phyloP scores from a whole-genome alignment of 208 protist species.

The Acanthamoeba healyi region DNA sequence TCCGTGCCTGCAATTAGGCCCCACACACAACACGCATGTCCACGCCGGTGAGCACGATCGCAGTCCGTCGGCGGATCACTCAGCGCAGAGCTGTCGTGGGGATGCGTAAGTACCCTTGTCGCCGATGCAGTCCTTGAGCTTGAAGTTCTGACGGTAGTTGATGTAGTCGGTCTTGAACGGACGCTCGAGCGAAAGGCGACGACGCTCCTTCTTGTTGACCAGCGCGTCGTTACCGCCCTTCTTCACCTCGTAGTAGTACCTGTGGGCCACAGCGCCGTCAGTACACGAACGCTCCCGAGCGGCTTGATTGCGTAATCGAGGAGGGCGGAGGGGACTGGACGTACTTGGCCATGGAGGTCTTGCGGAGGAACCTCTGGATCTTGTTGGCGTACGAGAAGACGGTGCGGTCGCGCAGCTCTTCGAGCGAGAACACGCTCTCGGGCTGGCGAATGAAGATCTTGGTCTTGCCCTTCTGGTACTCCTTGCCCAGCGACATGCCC shows the following conservation, averaged over 20 bases:
- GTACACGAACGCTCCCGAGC: no score
- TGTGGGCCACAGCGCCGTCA: no score
- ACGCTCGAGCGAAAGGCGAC: slow-evolving; percentile 82
- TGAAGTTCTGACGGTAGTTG: slow-evolving; percentile 86
- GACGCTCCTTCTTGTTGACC: slow-evolving; percentile 86
- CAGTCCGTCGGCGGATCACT: no score
- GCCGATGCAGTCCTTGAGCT: slow-evolving; percentile 59
- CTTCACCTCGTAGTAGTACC: slow-evolving; percentile 40
- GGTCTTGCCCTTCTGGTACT: slow-evolving; percentile 92
- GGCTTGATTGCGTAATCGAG: no score
- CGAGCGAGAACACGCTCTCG: slow-evolving; percentile 91
- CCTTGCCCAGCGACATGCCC: slow-evolving; percentile 66
- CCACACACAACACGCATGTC: background rate
- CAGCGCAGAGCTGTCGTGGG: background rate
- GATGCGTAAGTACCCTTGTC: background rate
- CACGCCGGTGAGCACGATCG: no score
- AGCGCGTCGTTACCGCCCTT: slow-evolving; percentile 39
- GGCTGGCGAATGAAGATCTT: slow-evolving; percentile 97
- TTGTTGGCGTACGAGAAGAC: slow-evolving; percentile 45
- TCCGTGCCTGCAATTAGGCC: background rate
- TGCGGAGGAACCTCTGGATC: slow-evolving; percentile 62
- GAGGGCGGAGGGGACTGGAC: background rate
- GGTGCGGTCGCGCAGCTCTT: slow-evolving; percentile 90
- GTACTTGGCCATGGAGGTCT: slow-evolving; percentile 12
- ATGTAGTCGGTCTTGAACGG: slow-evolving; percentile 88